Base-by-base conservation (phyloP, 805 yeast species). In the Hanseniaspora meyeri region DNA sequence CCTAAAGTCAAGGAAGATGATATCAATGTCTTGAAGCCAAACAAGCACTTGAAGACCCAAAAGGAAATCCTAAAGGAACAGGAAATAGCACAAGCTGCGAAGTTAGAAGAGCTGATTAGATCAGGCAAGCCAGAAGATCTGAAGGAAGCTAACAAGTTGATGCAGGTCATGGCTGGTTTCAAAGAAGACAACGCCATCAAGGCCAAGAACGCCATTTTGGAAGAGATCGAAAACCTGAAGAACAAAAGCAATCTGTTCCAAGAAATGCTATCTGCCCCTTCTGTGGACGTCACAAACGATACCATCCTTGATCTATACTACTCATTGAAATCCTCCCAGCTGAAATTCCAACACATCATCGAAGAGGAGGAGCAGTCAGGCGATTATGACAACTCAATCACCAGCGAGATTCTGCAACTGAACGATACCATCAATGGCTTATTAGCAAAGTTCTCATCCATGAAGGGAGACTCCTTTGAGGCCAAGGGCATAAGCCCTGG, bases 111-210 rank as follows among this genome's bases (percentile, higher is more conserved):
- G 69, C 77, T 93, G 60, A 86, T 93, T 60, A 82, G 97, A 71
- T 79, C 97, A 64, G 98, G 97, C 43, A 85, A 87, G 68, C 97
- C 98, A 7, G 86, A 83, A 60, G 99, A 93, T 71, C 78, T 93
- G 65, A 87, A 84, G 63, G 98, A 93, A 70, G 99, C 99, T 46
- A 93, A 93, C 70, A 87, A 86, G 63, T 77, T 93, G 69, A 93
- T 93, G 98, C 89, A 91, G 68, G 81, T 93, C 62, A 89, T 93
- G 96, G 95, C 97, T 5, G 99, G 99, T 6, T 93, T 88, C 74
- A 86, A 86, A 68, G 88, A 86, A 64, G 96, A 89, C 67, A 80
- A 82, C 59, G 64, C 67, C 12, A 73, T 77, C 19, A 73, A 77
- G 59, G 85, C 88, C 61, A 82, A 81, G 65, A 87, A 85, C 57